Evolutionary conservation across 495 filamentous ascomycete genomes (phyloP), one percentile per base, ranked within the genome.

Genomic region (Polyplosphaeria fusca): DNA sequence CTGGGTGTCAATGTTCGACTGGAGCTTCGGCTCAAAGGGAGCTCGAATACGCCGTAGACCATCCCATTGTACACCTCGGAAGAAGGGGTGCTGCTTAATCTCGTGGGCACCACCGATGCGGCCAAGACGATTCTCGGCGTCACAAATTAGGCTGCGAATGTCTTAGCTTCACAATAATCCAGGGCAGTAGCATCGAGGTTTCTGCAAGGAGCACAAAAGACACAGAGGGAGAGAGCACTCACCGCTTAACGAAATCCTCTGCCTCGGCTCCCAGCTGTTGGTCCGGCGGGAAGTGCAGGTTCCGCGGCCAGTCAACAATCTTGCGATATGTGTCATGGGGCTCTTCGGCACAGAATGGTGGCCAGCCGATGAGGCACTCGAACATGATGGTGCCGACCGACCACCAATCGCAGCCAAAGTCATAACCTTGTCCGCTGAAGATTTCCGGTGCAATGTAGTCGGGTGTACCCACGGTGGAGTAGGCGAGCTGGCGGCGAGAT

Each of bases 371-470:
- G 44, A 97, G 81, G 76, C 93, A 99, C 71, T 99, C 93, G 65
- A 97, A 99, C 93, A 97, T 99, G 74, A 99, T 99, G 27, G 93
- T 96, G 54, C 93, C 93, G 26, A 99, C 79, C 28, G 86, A 91
- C 93, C 93, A 99, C 93, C 93, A 99, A 77, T 99, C 93, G 67
- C 93, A 99, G 72, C 92, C 85, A 64, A 89, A 94, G 38, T 87
- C 86, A 72, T 99, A 99, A 38, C 93, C 93, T 64, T 94, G 86
- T 32, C 93, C 91, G 25, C 86, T 90, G 74, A 99, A 99, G 61
- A 99, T 97, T 67, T 99, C 93, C 2, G 93, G 93, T 0, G 93
- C 93, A 69, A 98, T 98, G 69, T 99, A 99, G 71, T 99, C 93
- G 5, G 93, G 93, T 5, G 93, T 99, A 60, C 93, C 93, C 45